phyloP scores from a whole-genome alignment of 768 basidiomycete species.

The Pleurotus ostreatus region DNA sequence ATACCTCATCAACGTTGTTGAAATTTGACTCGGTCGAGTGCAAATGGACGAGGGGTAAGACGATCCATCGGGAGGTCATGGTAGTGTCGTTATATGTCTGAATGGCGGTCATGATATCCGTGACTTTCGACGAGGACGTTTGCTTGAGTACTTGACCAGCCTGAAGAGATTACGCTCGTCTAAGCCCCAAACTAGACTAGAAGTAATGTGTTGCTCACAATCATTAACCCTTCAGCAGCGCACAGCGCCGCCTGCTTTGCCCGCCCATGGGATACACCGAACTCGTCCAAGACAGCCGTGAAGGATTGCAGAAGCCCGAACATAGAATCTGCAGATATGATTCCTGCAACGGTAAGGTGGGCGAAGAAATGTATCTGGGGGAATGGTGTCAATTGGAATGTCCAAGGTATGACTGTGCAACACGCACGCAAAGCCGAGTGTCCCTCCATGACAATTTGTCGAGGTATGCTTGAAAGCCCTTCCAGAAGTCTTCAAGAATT shows the following conservation, averaged over 20 bases:
- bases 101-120: conserved; percentile 69
- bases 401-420: not conserved
- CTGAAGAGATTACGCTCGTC: conserved; percentile 29
- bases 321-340: conserved; percentile 78
- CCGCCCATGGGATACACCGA: conserved; percentile 81
- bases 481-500: conserved; percentile 86
- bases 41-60: conserved; percentile 57
- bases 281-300: conserved; percentile 82
- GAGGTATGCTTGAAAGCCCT: conserved; percentile 83
- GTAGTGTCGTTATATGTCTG: conserved; percentile 67
- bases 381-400: not conserved
- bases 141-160: conserved; percentile 65
- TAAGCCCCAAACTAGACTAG: not conserved
- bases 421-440: conserved; percentile 77
- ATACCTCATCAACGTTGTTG: conserved; percentile 63
- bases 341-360: conserved; percentile 70
- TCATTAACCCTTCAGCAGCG: conserved; percentile 77
- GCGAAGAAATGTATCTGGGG: conserved; percentile 90
- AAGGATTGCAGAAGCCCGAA: conserved; percentile 79
- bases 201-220: conserved; percentile 34
- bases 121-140: conserved; percentile 53
- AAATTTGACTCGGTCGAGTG: conserved; percentile 36
- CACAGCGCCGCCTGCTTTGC: conserved; percentile 79
- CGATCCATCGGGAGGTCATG: conserved; percentile 54
- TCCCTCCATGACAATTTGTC: conserved; percentile 92